phyloP scores from a whole-genome alignment of 345 rosid species.

The Sonneratia caseolaris region DNA sequence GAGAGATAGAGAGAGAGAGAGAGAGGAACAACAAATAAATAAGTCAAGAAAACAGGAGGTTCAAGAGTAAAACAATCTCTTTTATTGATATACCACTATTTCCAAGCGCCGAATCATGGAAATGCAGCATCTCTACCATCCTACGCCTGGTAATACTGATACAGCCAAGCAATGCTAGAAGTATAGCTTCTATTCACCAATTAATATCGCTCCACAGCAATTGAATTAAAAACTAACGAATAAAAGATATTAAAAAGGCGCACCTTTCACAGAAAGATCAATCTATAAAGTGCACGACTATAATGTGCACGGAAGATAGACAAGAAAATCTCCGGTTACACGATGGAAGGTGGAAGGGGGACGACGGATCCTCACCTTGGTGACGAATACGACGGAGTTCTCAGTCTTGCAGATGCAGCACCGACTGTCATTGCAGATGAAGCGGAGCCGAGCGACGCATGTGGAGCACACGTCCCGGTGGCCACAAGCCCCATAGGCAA shows the following conservation, averaged over 20 bases:
- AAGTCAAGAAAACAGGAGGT: not conserved
- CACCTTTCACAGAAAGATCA: not conserved
- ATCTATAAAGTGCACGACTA: not conserved
- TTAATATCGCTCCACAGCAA: not conserved
- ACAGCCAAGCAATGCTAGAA: not conserved
- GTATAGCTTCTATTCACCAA: not conserved
- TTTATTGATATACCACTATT: not conserved
- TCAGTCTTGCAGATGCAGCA: slow-evolving; percentile 92
- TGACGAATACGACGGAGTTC: slow-evolving; percentile 46
- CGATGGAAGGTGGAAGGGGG: not conserved
- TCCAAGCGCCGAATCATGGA: not conserved
- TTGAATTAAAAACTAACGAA: not conserved
- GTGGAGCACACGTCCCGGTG: slow-evolving; percentile 89
- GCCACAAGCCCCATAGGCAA: slow-evolving; percentile 83
- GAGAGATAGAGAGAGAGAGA: not conserved
- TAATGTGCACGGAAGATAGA: not conserved
- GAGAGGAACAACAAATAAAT: not conserved
- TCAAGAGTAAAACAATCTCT: not conserved
- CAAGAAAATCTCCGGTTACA: not conserved
- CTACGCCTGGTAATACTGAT: not conserved
- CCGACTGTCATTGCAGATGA: slow-evolving; percentile 71
- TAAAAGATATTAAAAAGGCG: not conserved
- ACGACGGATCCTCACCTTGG: slow-evolving; percentile 53
- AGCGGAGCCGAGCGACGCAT: slow-evolving; percentile 85
- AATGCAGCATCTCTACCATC: not conserved